Percentiles rank a stretch among this genome's conserved stretches.
Conservation (phyloP, 1,284 basidiomycete species). For the Naganishia sp. region DNA sequence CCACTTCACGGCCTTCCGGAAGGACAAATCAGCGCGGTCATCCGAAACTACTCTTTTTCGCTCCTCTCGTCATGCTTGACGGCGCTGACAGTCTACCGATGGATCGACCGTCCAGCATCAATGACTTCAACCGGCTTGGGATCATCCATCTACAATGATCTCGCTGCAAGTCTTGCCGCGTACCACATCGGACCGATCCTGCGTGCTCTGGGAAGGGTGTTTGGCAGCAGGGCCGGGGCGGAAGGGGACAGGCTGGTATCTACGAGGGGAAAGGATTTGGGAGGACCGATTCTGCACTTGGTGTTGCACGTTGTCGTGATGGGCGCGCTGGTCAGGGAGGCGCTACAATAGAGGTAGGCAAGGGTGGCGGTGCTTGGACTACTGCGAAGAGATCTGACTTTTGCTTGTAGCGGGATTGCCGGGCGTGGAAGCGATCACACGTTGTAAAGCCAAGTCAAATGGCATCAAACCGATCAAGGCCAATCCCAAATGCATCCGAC, state of each 20-base stretch:
- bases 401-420: too few species aligned
- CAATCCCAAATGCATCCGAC: too few species aligned
- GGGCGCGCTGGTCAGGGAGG: slow-evolving; percentile 24
- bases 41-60: slow-evolving; percentile 33
- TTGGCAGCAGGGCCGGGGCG: background rate
- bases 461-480: too few species aligned
- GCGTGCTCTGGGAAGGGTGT: slow-evolving; percentile 23
- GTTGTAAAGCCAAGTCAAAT: too few species aligned
- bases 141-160: slow-evolving; percentile 14
- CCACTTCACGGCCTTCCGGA: slow-evolving; percentile 23
- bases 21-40: slow-evolving; percentile 24
- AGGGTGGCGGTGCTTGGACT: background rate
- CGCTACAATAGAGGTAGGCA: slow-evolving; percentile 27
- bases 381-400: too few species aligned
- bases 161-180: slow-evolving; percentile 27
- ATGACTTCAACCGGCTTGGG: background rate
- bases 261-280: slow-evolving; percentile 29
- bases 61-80: slow-evolving; percentile 27
- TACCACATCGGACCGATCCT: slow-evolving; percentile 33
- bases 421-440: too few species aligned
- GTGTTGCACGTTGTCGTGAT: slow-evolving; percentile 28
- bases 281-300: slow-evolving; percentile 32
- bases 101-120: slow-evolving; percentile 6
- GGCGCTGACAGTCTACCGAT: slow-evolving; percentile 24
- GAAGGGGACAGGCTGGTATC: slow-evolving; percentile 11